Evolutionary conservation across 495 filamentous ascomycete genomes (phyloP).

Genomic region (Neurospora sp.): DNA sequence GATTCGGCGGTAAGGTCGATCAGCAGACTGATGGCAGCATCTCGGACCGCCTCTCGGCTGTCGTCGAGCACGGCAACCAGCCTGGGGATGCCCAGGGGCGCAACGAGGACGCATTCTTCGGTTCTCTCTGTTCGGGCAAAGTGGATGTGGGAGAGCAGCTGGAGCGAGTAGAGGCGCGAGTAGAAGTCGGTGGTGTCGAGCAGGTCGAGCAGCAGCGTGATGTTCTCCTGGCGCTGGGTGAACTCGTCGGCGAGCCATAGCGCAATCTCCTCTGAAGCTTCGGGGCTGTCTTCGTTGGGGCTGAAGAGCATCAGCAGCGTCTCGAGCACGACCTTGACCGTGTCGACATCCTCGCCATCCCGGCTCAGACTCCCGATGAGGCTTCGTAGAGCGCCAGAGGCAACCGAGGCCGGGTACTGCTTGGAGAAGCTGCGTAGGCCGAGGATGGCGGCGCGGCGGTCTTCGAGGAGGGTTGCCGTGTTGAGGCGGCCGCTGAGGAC

Average conservation of each 20-base stretch:
- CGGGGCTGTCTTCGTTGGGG: constrained; percentile 53
- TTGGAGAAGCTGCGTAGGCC: constrained; percentile 93
- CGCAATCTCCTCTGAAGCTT: constrained; percentile 93
- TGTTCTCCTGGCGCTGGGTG: constrained; percentile 97
- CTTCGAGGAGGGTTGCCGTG: constrained; percentile 83
- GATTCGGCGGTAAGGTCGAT: constrained; percentile 43
- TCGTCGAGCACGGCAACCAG: constrained; percentile 80
- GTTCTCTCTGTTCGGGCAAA: constrained; percentile 82
- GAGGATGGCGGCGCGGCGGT: constrained; percentile 84
- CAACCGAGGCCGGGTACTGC: constrained; percentile 91
- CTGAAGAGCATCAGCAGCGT: constrained; percentile 87
- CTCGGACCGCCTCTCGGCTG: constrained; percentile 75
- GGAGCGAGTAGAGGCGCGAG: constrained; percentile 82
- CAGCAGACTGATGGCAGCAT: constrained; percentile 49
- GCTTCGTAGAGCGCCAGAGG: constrained; percentile 75
- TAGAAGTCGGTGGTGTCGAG: constrained; percentile 84
- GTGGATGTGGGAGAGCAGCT: constrained; percentile 79
- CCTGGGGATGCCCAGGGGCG: constrained; percentile 77
- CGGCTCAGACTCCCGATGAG: constrained; percentile 76
- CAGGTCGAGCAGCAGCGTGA: constrained; percentile 80
- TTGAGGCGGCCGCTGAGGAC: constrained; percentile 76
- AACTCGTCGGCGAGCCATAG: constrained; percentile 98
- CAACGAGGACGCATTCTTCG: constrained; percentile 88
- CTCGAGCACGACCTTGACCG: constrained; percentile 86
- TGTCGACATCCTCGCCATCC: constrained; percentile 94